Evolutionary conservation across 257 asterid species (phyloP).

Genomic region (Thymus quinquecostatus): DNA sequence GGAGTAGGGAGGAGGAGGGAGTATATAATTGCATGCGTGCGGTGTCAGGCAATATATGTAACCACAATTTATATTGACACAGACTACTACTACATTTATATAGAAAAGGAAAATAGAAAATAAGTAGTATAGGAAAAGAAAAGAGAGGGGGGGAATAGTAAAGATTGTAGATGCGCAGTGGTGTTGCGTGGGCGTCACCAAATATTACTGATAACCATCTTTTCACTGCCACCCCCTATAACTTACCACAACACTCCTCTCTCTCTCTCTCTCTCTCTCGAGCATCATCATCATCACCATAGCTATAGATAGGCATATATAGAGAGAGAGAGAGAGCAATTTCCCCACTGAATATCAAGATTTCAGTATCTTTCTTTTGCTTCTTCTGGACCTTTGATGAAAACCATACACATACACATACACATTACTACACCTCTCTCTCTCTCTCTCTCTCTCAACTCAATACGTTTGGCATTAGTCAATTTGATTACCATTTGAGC

Average conservation of each 20-base stretch:
- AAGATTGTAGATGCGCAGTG: constrained; percentile 31
- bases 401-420: constrained; percentile 31
- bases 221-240: constrained; percentile 43
- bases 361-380: constrained; percentile 54
- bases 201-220: constrained; percentile 63
- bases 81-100: too few relatives aligned
- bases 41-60: constrained; percentile 29
- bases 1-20: too few relatives aligned
- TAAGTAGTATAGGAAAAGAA: neutral
- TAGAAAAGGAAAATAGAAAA: neutral
- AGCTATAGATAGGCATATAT: constrained; percentile 4
- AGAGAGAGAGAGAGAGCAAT: too few relatives aligned
- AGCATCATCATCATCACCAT: constrained; percentile 15
- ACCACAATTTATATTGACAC: neutral
- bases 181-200: constrained; percentile 70
- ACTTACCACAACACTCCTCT: constrained; percentile 28
- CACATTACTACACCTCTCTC: too few relatives aligned
- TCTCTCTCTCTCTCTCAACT: too few relatives aligned
- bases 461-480: neutral
- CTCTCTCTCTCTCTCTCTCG: constrained; percentile 14
- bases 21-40: constrained; percentile 36
- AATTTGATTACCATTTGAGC: constrained; percentile 3
- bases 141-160: neutral
- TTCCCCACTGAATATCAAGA: constrained; percentile 54
- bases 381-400: constrained; percentile 44